A percentile compares a stretch with the other conserved stretches of the same genome.
These are phyloP conservation scores for Penicillium glabrum DNA, from an alignment of 2,329 filamentous ascomycete genomes.

Conservation along the genomic window DNA sequence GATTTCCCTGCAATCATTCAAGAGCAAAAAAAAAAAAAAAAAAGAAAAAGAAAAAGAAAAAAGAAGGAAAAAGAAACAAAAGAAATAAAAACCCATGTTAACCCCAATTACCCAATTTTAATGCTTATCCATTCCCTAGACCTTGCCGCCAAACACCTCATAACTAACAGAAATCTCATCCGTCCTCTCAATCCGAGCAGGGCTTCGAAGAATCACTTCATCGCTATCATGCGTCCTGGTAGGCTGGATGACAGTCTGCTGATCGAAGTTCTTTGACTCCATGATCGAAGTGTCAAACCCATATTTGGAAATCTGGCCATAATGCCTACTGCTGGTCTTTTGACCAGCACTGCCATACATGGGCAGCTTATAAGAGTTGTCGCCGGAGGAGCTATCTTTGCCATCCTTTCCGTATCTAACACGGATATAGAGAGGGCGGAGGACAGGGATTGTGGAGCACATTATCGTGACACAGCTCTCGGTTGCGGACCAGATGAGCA, in stretches of 20 bases:
- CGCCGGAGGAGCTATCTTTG: constrained; percentile 8
- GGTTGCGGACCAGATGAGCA: constrained; percentile 26
- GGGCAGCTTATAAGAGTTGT: constrained; percentile 21
- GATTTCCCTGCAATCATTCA: not conserved
- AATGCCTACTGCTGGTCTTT: constrained; percentile 6
- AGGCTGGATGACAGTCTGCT: constrained; percentile 3
- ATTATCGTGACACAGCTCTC: constrained; percentile 23
- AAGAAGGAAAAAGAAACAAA: not conserved
- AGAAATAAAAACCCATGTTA: not conserved
- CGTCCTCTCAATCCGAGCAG: constrained; percentile 21
- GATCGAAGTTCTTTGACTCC: not conserved
- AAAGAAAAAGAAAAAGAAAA: not conserved
- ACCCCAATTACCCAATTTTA: not conserved
- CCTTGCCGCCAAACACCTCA: constrained; percentile 9
- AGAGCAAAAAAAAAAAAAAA: not conserved
- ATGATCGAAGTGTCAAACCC: not conserved
- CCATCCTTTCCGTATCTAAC: constrained; percentile 16
- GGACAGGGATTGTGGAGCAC: constrained; percentile 23
- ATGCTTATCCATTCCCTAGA: not conserved
- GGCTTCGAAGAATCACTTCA: constrained; percentile 18
- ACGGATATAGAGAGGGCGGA: constrained; percentile 20
- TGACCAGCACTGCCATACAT: constrained; percentile 16
- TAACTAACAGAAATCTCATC: constrained; percentile 20
- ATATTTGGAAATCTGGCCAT: constrained; percentile 3
- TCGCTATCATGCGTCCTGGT: constrained; percentile 12